Evolutionary conservation across 352 stramenopile genomes (phyloP).

Genomic region (Phytopythium litorale): DNA sequence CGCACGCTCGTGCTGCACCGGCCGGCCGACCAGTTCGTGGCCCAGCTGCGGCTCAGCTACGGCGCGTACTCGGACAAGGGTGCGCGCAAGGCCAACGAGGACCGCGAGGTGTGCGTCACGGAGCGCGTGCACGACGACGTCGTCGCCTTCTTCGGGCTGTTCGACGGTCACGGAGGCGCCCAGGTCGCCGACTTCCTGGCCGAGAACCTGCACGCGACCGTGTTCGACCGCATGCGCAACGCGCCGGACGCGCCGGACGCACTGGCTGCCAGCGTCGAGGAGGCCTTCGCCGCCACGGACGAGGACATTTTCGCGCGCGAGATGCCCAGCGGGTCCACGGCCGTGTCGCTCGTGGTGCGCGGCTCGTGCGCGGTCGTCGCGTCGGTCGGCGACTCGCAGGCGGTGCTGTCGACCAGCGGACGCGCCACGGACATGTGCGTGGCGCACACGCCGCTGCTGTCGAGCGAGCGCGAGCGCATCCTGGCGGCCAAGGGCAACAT

Average conservation of each 20-base stretch:
- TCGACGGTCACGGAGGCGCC: slow-evolving; percentile 74
- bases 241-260: slow-evolving; percentile 21
- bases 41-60: slow-evolving; percentile 53
- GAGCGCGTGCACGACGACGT: slow-evolving; percentile 50
- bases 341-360: slow-evolving; percentile 55
- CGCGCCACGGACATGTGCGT: slow-evolving; percentile 55
- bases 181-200: slow-evolving; percentile 67
- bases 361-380: slow-evolving; percentile 50
- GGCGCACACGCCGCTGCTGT: slow-evolving; percentile 61
- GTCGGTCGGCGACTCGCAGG: slow-evolving; percentile 78
- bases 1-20: slow-evolving; percentile 54
- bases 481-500: slow-evolving; percentile 77
- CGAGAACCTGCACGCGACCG: slow-evolving; percentile 49
- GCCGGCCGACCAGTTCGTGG: slow-evolving; percentile 46
- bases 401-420: slow-evolving; percentile 63
- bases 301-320: slow-evolving; percentile 70
- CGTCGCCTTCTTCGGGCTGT: slow-evolving; percentile 81
- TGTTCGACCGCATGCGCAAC: slow-evolving; percentile 49
- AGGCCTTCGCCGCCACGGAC: slow-evolving; percentile 59
- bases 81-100: slow-evolving; percentile 72
- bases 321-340: slow-evolving; percentile 72
- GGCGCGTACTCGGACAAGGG: slow-evolving; percentile 73
- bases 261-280: slow-evolving; percentile 26
- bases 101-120: slow-evolving; percentile 51
- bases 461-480: slow-evolving; percentile 77